Evolutionary conservation across 139 green algal species (phyloP), one percentile per base, ranked within the genome.

Genomic region (Chlorella sp.): DNA sequence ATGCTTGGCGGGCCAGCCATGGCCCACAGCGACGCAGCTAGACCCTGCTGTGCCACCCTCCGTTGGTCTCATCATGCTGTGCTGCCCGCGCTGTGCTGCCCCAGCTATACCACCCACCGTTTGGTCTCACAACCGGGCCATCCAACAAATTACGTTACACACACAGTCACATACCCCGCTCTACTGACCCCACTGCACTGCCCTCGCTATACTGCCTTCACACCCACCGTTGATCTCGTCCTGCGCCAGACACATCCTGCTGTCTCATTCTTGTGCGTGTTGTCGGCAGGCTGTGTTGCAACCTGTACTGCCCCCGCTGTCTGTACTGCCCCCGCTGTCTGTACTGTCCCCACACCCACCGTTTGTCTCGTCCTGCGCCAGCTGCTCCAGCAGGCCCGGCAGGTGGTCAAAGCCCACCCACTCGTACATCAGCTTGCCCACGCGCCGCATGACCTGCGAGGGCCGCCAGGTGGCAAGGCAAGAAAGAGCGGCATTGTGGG

Each of bases 391-490:
- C 83, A 94, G 90, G 40, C 36, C 39, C 36, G 93, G 93, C 83
- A 95, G 91, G 88, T 94, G 90, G 64, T 88, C 86, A 61, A 90
- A 91, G 89, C 93, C 93, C 42, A 80, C 69, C 86, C 91, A 95
- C 88, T 92, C 90, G 77, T 95, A 95, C 78, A 86, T 86, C 61
- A 95, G 89, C 81, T 95, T 95, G 82, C 92, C 92, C 22, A 93
- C 91, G 61, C 93, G 89, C 28, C 66, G 76, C 76, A 94, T 89
- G 28, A 92, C 81, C 90, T 92, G 84, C 79, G n/a, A 26, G 39
- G 77, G 3, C n/a, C n/a, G n/a, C n/a, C n/a, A 16, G 48, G 48
- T 57, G 5, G 48, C 48, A 57, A 9, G 11, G 71, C 28, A 60
- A 19, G 37, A 19, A 4, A 19, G 0, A 21, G 14, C 3, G 36